Evolutionary conservation across 768 basidiomycete genomes (phyloP).

Genomic region (Suillus plorans): DNA sequence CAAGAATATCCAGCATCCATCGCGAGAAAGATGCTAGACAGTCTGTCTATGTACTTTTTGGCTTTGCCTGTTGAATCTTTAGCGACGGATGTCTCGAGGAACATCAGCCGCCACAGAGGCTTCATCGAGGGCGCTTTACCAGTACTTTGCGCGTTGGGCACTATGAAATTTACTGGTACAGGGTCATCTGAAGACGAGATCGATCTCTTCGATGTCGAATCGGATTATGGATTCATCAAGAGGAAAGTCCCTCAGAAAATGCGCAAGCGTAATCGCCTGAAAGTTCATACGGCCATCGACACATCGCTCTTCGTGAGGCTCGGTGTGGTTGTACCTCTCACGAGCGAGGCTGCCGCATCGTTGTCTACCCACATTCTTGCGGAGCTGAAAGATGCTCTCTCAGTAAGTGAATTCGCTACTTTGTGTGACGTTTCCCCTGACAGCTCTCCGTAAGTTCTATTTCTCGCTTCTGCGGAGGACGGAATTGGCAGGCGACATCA

Average conservation of each 20-base stretch:
- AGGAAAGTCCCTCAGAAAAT: constrained; percentile 30
- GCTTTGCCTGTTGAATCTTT: constrained; percentile 21
- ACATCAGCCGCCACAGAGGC: constrained; percentile 19
- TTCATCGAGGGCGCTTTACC: constrained; percentile 24
- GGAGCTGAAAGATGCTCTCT: constrained; percentile 26
- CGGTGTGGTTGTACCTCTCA: constrained; percentile 25
- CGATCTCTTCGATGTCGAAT: constrained; percentile 5
- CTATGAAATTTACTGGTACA: background rate
- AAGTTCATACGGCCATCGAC: constrained; percentile 21
- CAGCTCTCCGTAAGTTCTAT: constrained; percentile 20
- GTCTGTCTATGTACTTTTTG: constrained; percentile 25
- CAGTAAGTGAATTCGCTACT: constrained; percentile 22
- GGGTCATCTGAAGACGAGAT: background rate
- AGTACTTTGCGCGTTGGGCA: constrained; percentile 21
- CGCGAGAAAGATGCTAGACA: constrained; percentile 21
- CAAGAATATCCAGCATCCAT: constrained; percentile 22
- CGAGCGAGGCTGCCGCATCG: constrained; percentile 16
- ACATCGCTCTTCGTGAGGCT: constrained; percentile 30
- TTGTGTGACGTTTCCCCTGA: background rate
- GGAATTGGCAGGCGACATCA: constrained; percentile 9
- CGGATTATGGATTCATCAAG: constrained; percentile 8
- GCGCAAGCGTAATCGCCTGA: constrained; percentile 18
- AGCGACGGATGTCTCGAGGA: constrained; percentile 9
- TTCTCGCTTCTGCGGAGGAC: constrained; percentile 21
- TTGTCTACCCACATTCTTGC: constrained; percentile 18